Base-by-base conservation (phyloP, 2,329 filamentous ascomycete species). In the Microdochium trichocladiopsis region DNA sequence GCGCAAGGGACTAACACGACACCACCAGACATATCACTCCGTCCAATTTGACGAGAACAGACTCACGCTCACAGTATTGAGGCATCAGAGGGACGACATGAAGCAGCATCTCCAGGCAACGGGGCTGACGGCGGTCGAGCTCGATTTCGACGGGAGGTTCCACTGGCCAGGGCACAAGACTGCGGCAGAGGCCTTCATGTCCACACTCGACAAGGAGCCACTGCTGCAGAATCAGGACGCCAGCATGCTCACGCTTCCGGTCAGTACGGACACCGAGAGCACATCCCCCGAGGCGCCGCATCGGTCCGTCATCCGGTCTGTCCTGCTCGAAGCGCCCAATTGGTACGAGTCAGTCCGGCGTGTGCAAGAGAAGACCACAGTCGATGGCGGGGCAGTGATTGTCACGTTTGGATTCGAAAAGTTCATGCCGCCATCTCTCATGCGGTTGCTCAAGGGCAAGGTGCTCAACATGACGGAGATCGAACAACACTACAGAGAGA, bases 1-100 rank as follows among this genome's bases (percentile, higher is more conserved):
- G n/a, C n/a, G n/a, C n/a, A n/a, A n/a, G n/a, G n/a, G n/a, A n/a
- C 28, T 31, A 14, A 31, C 28, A 31, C 28, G 8, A 8, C 28
- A 25, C 12, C 51, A 43, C 18, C 31, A 71, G 55, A 63, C 68
- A 4, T 73, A 72, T 51, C 53, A 69, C 12, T 68, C 70, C 3
- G 68, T 72, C 5, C 33, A 58, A 4, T 69, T 63, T 45, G 72
- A 74, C 53, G 63, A 70, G 33, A 58, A 63, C 3, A 57, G 69
- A 4, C 66, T 65, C 5, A 72, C 70, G 0, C 49, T 74, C 21
- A 73, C 65, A 5, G 63, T 61, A 2, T 50, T 60, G 1, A 25
- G 59, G 8, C 50, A 52, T 1, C 52, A 51, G 1, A 51, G 56
- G 3, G 33, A 57, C 1, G 37, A 9, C n/a, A 56, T 68, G 8